Percentiles rank a stretch among this genome's conserved stretches.
phyloP scores from a whole-genome alignment of 2,329 filamentous ascomycete species.

The Teratosphaeria epicoccoides region DNA sequence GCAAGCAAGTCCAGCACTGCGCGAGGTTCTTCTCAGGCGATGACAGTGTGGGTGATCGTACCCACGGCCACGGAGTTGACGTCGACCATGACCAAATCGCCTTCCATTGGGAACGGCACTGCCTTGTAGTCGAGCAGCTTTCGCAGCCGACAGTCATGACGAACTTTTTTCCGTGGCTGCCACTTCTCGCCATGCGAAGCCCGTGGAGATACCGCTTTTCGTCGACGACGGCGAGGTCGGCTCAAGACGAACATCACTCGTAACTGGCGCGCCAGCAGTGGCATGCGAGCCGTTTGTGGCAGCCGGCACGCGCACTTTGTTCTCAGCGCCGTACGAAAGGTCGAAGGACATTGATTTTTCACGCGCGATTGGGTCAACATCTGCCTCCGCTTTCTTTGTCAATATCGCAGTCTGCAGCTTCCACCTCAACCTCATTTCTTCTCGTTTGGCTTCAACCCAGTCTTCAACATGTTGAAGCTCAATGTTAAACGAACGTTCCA shows the following conservation, averaged over 20 bases:
- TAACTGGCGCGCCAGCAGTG: neutral
- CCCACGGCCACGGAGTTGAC: no score
- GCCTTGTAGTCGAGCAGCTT: neutral
- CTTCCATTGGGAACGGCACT: neutral
- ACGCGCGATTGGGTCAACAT: neutral
- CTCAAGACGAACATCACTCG: neutral
- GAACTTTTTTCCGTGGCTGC: neutral
- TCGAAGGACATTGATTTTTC: neutral
- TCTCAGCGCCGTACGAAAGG: neutral
- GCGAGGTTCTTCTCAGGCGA: no score
- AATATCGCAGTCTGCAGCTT: conserved; percentile 31
- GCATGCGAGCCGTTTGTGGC: neutral
- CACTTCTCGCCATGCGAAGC: neutral
- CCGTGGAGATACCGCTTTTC: neutral
- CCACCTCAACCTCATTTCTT: conserved; percentile 28
- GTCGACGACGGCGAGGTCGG: neutral
- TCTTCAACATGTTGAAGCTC: conserved; percentile 13
- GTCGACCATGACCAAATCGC: neutral
- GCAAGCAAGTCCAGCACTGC: neutral
- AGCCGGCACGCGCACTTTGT: neutral
- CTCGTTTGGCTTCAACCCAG: conserved; percentile 24
- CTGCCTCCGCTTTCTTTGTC: conserved; percentile 19
- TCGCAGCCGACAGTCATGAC: neutral
- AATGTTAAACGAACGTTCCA: conserved; percentile 22
- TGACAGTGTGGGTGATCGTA: no score